phyloP scores from a whole-genome alignment of 108 stramenopile genomes.

The Pseudonitzschia pungens region DNA sequence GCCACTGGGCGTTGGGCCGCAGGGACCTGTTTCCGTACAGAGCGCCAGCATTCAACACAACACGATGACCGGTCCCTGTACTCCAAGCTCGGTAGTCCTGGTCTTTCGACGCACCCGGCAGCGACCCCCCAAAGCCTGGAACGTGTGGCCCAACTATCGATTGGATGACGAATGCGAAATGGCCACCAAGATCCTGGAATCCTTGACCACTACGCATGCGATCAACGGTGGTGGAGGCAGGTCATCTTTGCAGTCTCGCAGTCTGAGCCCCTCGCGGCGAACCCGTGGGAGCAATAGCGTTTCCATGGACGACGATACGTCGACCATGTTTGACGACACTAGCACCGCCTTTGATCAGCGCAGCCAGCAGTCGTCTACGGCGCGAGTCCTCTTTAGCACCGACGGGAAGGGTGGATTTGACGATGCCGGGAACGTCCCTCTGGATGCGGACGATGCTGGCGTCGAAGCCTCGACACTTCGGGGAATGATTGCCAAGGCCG shows the following conservation, averaged over 20 bases:
- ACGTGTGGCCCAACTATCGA: conserved; percentile 56
- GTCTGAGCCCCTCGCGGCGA: background rate
- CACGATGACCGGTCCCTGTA: background rate
- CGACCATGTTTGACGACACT: background rate
- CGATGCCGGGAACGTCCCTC: background rate
- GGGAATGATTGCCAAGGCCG: conserved; percentile 76
- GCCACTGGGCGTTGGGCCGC: background rate
- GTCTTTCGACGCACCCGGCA: conserved; percentile 78
- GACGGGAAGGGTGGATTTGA: background rate
- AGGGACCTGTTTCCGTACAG: background rate
- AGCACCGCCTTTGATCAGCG: background rate
- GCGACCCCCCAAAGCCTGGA: conserved; percentile 27
- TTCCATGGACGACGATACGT: background rate
- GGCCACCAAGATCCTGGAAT: conserved; percentile 38
- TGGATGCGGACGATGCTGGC: background rate
- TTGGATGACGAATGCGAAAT: conserved; percentile 91
- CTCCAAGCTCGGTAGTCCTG: conserved; percentile 52
- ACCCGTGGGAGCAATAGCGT: background rate
- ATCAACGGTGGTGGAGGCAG: background rate
- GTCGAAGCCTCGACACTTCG: conserved; percentile 48
- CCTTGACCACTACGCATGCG: conserved; percentile 7
- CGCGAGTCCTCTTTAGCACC: background rate
- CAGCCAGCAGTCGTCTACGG: background rate
- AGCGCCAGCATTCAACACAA: background rate
- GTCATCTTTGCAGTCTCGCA: background rate